Evolutionary conservation across 768 basidiomycete genomes (phyloP), one percentile per base, ranked within the genome.

Genomic region (Grammothele lineata): DNA sequence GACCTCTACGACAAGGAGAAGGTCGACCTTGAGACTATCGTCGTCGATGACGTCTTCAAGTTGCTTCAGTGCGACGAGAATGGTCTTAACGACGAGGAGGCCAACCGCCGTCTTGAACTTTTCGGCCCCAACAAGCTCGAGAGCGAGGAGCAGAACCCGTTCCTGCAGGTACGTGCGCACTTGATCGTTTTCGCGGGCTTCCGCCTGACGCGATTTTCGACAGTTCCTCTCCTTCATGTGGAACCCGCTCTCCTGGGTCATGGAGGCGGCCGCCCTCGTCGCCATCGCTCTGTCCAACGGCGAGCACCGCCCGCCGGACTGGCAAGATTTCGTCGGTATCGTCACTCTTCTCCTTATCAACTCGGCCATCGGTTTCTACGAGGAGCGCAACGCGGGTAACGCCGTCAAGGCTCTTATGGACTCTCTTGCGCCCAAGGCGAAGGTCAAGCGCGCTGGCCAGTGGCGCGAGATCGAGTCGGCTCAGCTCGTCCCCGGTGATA

Each of bases 391-490:
- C 60, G 95, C 95, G 35, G 95, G 95, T 69, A 97, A 97, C 69
- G 95, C 95, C 22, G 95, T 98, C 74, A 96, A 95, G 73, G 95
- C 95, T 3, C 87, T 98, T 51, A 98, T 98, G 95, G 95, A 98
- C 65, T 96, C 95, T 1, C 88, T 98, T 51, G 94, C 94, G 5
- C 95, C 95, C 64, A 97, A 98, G 73, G 95, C 93, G 25, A 89
- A 87, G 69, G 90, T 92, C 64, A 91, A 81, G 73, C 93, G 95
- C 47, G 77, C 77, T 51, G 89, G 89, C 50, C 60, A 60, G 27
- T 97, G 95, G 95, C 63, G 68, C 17, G 95, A 98, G 66, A 87
- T 97, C 55, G 95, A 98, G 62, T 93, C 92, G 0, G 58, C 93
- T 27, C 78, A 74, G 27, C 82, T 98, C 43, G 93, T 96, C 27